phyloP scores from a whole-genome alignment of 2,329 filamentous ascomycete genomes.

The Fusarium sp. region DNA sequence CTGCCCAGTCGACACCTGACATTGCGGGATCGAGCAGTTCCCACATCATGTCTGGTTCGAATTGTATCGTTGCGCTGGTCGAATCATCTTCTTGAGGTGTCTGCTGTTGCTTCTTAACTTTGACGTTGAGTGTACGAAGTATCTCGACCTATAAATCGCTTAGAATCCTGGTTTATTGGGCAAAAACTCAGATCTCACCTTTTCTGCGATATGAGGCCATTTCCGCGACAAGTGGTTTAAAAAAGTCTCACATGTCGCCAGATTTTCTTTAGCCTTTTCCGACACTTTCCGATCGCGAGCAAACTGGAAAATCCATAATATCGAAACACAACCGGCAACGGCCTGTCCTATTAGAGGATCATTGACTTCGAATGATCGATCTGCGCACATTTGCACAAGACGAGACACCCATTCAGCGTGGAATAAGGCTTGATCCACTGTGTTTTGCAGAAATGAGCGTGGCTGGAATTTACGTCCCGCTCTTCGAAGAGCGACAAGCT shows the following conservation, averaged over 20 bases:
- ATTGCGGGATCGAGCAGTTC: slow-evolving; percentile 39
- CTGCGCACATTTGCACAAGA: slow-evolving; percentile 43
- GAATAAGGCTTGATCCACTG: slow-evolving; percentile 45
- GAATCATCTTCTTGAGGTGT: not conserved
- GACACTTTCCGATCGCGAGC: slow-evolving; percentile 40
- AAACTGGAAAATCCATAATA: slow-evolving; percentile 48
- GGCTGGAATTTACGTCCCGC: slow-evolving; percentile 37
- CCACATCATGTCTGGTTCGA: slow-evolving; percentile 46
- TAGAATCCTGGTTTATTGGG: not conserved
- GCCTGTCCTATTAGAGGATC: slow-evolving; percentile 44
- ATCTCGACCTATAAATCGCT: slow-evolving; percentile 17
- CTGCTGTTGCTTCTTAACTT: slow-evolving; percentile 21
- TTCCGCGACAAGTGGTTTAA: slow-evolving; percentile 19
- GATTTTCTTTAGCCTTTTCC: slow-evolving; percentile 40
- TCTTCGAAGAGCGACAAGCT: slow-evolving; percentile 42
- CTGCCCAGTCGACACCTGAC: not conserved
- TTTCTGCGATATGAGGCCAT: slow-evolving; percentile 44
- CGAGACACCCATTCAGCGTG: slow-evolving; percentile 45
- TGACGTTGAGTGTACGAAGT: slow-evolving; percentile 31
- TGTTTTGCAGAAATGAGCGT: slow-evolving; percentile 43
- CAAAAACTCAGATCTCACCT: not conserved
- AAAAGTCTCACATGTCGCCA: slow-evolving; percentile 24
- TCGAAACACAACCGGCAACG: slow-evolving; percentile 39
- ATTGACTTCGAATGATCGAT: slow-evolving; percentile 36
- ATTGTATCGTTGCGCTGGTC: slow-evolving; percentile 24